Percentiles rank a stretch among this genome's conserved stretches.
phyloP scores from a whole-genome alignment of 2,329 filamentous ascomycete genomes.

The Ceratocystis albifundus region DNA sequence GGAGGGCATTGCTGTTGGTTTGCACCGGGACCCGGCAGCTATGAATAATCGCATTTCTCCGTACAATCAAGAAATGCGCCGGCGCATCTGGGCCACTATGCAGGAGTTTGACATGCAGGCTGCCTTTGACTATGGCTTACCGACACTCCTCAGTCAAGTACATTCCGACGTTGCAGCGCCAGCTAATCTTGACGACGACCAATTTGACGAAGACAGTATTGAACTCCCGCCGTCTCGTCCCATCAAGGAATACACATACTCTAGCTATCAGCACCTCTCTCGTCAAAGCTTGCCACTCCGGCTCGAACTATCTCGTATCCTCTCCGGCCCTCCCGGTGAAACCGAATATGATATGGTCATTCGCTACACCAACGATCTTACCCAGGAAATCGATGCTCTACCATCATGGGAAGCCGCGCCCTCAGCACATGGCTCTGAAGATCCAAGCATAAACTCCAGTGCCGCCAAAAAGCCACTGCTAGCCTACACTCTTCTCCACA shows the following conservation, averaged over 20 bases:
- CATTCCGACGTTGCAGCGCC: constrained; percentile 46
- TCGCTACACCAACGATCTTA: constrained; percentile 49
- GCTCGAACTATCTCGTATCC: constrained; percentile 45
- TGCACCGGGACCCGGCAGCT: constrained; percentile 48
- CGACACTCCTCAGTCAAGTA: constrained; percentile 46
- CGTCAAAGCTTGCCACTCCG: constrained; percentile 46
- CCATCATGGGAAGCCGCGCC: constrained; percentile 41
- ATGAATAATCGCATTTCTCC: constrained; percentile 45
- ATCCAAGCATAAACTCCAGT: constrained; percentile 22
- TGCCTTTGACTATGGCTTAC: constrained; percentile 49
- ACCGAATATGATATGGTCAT: constrained; percentile 52
- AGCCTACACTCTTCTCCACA: constrained; percentile 48
- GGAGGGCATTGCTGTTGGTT: constrained; percentile 46
- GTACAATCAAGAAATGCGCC: constrained; percentile 51
- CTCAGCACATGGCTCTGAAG: not conserved
- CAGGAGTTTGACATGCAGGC: constrained; percentile 52
- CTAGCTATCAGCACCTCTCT: constrained; percentile 47
- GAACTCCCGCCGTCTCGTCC: constrained; percentile 42
- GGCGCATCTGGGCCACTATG: constrained; percentile 50
- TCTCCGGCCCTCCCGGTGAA: constrained; percentile 44
- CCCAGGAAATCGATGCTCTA: constrained; percentile 48
- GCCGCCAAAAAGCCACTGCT: constrained; percentile 44
- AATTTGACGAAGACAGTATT: constrained; percentile 44
- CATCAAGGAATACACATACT: constrained; percentile 44
- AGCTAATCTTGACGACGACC: constrained; percentile 46